phyloP scores from a whole-genome alignment of 1,284 basidiomycete species.

The Tilletia caries region DNA sequence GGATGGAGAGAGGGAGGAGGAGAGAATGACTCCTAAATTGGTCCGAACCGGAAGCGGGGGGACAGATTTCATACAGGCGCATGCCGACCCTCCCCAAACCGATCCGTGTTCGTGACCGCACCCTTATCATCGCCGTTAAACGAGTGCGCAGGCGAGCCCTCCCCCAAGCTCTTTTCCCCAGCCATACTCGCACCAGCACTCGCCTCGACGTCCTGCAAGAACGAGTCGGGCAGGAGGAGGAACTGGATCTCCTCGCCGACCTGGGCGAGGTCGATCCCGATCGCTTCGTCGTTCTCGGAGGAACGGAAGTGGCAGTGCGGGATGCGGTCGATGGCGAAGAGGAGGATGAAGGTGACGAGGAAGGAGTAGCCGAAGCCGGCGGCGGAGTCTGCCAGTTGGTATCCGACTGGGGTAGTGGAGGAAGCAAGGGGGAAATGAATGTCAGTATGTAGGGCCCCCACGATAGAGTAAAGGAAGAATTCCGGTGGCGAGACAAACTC shows the following conservation, averaged over 20 bases:
- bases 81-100: too few species aligned
- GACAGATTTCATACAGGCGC: too few species aligned
- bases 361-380: conserved; percentile 47
- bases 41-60: too few species aligned
- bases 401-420: conserved; percentile 57
- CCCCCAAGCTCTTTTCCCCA: neutral
- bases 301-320: conserved; percentile 77
- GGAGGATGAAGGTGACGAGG: conserved; percentile 63
- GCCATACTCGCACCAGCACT: neutral
- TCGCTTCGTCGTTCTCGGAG: conserved; percentile 77
- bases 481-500: neutral
- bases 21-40: too few species aligned
- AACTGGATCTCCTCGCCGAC: conserved; percentile 67
- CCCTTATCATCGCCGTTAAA: too few species aligned
- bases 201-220: neutral
- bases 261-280: conserved; percentile 89
- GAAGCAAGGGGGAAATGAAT: too few species aligned
- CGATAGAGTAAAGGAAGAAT: neutral
- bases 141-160: neutral
- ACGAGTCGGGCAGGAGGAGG: conserved; percentile 5
- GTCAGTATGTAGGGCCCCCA: conserved; percentile 37
- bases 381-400: conserved; percentile 78
- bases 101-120: too few species aligned
- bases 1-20: too few species aligned
- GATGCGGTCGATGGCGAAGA: conserved; percentile 89